phyloP scores from a whole-genome alignment of 352 stramenopile genomes.

The Globisporangium megalacanthum region DNA sequence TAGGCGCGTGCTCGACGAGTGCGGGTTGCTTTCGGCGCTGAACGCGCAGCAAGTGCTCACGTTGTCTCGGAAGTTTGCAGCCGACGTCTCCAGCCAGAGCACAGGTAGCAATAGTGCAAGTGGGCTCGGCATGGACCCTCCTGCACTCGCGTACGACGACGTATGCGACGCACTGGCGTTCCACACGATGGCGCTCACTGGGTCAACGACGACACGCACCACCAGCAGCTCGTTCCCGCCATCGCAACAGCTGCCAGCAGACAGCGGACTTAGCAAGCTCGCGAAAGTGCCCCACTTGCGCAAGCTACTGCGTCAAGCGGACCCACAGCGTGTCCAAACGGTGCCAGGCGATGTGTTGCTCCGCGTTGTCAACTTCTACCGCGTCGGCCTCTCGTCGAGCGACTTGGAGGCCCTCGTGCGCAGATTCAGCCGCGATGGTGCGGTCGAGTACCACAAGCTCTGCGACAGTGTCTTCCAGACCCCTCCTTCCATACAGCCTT shows the following conservation, averaged over 20 bases:
- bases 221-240: neutral
- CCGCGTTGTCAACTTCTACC: slow-evolving; percentile 20
- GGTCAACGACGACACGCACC: neutral
- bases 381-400: slow-evolving; percentile 18
- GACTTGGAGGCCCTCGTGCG: slow-evolving; percentile 27
- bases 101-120: neutral
- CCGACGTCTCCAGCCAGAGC: neutral
- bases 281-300: slow-evolving; percentile 23
- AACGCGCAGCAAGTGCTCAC: slow-evolving; percentile 70
- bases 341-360: slow-evolving; percentile 24
- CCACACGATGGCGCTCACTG: neutral
- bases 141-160: slow-evolving; percentile 39
- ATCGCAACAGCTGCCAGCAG: neutral
- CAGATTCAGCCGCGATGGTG: slow-evolving; percentile 25
- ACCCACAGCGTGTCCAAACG: neutral
- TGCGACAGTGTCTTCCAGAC: slow-evolving; percentile 38
- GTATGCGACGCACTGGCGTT: slow-evolving; percentile 50
- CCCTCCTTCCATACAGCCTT: neutral
- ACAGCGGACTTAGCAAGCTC: slow-evolving; percentile 20
- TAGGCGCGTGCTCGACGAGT: slow-evolving; percentile 19
- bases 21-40: slow-evolving; percentile 17
- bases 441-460: slow-evolving; percentile 28
- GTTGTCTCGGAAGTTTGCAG: slow-evolving; percentile 36
- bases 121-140: slow-evolving; percentile 3
- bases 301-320: slow-evolving; percentile 13